Evolutionary conservation across 2,329 filamentous ascomycete species (phyloP), one percentile per base, ranked within the genome.

Genomic region (Sclerotinia borealis): DNA sequence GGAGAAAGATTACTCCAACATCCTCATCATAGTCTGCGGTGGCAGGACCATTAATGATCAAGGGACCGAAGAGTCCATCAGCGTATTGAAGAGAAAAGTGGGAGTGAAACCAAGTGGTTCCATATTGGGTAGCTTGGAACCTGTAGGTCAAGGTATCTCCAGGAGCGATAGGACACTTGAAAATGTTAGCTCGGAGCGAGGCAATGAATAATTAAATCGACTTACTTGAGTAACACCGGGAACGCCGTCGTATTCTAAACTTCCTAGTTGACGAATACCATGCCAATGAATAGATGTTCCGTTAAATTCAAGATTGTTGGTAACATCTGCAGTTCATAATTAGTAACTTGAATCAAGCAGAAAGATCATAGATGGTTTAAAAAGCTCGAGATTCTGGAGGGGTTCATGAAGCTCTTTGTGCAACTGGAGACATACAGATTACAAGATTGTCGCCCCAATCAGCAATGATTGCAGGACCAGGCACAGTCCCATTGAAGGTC

Each of bases 81-180:
- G 61, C 78, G 29, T 70, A 70, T 50, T 70, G 69, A 27, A 67
- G 59, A 45, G 58, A 67, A 61, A 70, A 70, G 54, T 74, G 71
- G 34, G 69, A 71, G 52, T 73, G 72, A 45, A 73, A 74, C 72
- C 71, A 73, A n/a, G 70, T 64, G 9, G 68, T 64, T n/a, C 72
- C 72, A 39, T 74, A 73, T 63, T 73, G 71, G 50, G 69, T 70
- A 10, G 66, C 72, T 64, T 69, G 68, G 45, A 72, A 74, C n/a
- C 68, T 75, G 68, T 80, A 80, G 5, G 75, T 79, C 63, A 75
- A 72, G 9, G 70, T 73, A 19, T 77, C 69, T 29, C 83, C 83
- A 0, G 87, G 87, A 6, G 85, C 77, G 64, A 90, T 85, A 1
- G 88, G 87, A 67, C 88, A 92, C 73, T 91, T 8, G 15, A 10